A percentile compares a stretch with the other conserved stretches of the same genome.
Conservation (phyloP, 2,329 filamentous ascomycete species). For the Blastomyces gilchristii region DNA sequence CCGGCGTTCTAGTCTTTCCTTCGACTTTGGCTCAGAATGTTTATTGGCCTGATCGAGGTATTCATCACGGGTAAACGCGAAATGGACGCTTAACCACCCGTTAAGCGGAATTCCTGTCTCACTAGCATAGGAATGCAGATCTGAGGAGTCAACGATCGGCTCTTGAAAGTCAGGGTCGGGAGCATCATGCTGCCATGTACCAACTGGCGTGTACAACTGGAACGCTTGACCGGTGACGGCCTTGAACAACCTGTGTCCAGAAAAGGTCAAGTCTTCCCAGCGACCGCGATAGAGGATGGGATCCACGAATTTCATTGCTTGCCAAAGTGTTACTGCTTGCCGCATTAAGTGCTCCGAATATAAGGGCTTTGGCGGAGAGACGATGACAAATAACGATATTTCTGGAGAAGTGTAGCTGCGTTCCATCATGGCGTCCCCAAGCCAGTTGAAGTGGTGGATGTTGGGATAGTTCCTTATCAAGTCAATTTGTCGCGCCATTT, state of each 20-base stretch:
- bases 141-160: slow-evolving; percentile 7
- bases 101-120: slow-evolving; percentile 14
- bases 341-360: neutral
- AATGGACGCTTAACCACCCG: slow-evolving; percentile 10
- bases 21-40: neutral
- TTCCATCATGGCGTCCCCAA: slow-evolving; percentile 11
- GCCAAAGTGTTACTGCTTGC: slow-evolving; percentile 3
- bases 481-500: neutral
- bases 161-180: slow-evolving; percentile 1
- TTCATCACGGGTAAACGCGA: slow-evolving; percentile 6
- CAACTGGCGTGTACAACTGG: slow-evolving; percentile 13
- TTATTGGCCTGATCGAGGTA: slow-evolving; percentile 1
- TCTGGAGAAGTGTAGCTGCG: slow-evolving; percentile 15
- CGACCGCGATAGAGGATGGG: slow-evolving; percentile 13
- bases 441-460: slow-evolving; percentile 17
- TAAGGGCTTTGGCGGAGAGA: slow-evolving; percentile 11
- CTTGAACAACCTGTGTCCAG: slow-evolving; percentile 8
- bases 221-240: slow-evolving; percentile 11
- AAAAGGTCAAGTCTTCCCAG: slow-evolving; percentile 4
- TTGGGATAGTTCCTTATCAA: neutral
- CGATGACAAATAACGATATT: slow-evolving; percentile 13
- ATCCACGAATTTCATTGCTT: slow-evolving; percentile 15
- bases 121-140: slow-evolving; percentile 6
- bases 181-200: slow-evolving; percentile 12
- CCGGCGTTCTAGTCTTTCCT: neutral